Evolutionary conservation across 805 yeast genomes (phyloP), one percentile per base, ranked within the genome.

Genomic region (Brettanomyces nanus): DNA sequence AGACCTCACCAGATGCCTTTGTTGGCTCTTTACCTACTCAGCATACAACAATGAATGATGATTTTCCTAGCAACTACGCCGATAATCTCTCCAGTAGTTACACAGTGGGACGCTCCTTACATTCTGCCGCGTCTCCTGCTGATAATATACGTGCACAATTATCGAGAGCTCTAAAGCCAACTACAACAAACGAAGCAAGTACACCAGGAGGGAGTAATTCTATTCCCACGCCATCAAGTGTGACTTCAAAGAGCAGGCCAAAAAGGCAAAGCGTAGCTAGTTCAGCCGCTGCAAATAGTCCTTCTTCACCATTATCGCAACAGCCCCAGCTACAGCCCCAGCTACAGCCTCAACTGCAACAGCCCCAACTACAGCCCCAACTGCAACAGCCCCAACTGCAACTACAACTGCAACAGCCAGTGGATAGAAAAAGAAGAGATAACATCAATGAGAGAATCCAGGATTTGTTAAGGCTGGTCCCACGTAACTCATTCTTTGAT

Each of bases 361-460:
- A n/a, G n/a, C n/a, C n/a, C n/a, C n/a, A n/a, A n/a, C n/a, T n/a
- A n/a, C n/a, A n/a, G n/a, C n/a, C n/a, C n/a, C n/a, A n/a, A n/a
- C n/a, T n/a, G n/a, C n/a, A n/a, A n/a, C n/a, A n/a, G n/a, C n/a
- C n/a, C n/a, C n/a, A n/a, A n/a, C n/a, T n/a, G n/a, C n/a, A n/a
- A n/a, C n/a, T n/a, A n/a, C n/a, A n/a, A n/a, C n/a, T n/a, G n/a
- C n/a, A n/a, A 29, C 61, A 43, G 27, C 48, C 59, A 3, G 52
- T 63, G 6, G 73, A 69, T 40, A 53, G 77, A 7, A 69, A 68
- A 46, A 64, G 77, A 40, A 57, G 75, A 37, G 81, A 74, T 44
- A 73, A 71, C 46, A 71, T 75, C 54, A 75, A 75, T 47, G 80
- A 74, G 9, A 67, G 69, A 45, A 75, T 75, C 11, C 75, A 73